A percentile compares a stretch with the other conserved stretches of the same genome.
phyloP scores from a whole-genome alignment of 352 stramenopile genomes.

The Globisporangium recalcitrans region DNA sequence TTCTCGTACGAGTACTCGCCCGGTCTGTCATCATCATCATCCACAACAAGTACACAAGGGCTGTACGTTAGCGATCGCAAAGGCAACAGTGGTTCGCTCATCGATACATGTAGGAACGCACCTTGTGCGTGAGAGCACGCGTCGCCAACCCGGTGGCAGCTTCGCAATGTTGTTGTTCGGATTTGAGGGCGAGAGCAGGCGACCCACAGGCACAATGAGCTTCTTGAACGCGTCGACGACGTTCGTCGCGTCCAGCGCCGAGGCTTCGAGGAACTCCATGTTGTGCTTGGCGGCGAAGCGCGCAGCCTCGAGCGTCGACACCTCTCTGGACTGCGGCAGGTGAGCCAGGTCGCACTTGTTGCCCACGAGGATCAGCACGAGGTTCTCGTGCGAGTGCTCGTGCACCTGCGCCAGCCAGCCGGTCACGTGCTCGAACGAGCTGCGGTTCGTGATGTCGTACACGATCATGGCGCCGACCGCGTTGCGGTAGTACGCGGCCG shows the following conservation, averaged over 20 bases:
- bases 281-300: conserved; percentile 72
- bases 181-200: conserved; percentile 60
- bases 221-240: conserved; percentile 86
- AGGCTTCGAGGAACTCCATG: conserved; percentile 88
- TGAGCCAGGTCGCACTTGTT: conserved; percentile 88
- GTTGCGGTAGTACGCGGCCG: conserved; percentile 89
- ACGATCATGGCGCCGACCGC: conserved; percentile 89
- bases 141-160: conserved; percentile 67
- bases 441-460: conserved; percentile 89
- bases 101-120: conserved; percentile 7
- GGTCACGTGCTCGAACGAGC: conserved; percentile 76
- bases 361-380: conserved; percentile 80
- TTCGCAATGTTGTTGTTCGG: conserved; percentile 51
- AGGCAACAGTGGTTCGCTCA: neutral
- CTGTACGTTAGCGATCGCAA: neutral
- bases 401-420: conserved; percentile 79
- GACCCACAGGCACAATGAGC: conserved; percentile 80
- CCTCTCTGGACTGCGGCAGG: conserved; percentile 64
- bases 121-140: conserved; percentile 74
- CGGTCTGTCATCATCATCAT: conserved; percentile 28
- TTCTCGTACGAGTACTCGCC: conserved; percentile 88
- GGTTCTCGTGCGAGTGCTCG: conserved; percentile 75
- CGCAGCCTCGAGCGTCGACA: conserved; percentile 82
- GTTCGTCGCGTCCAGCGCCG: conserved; percentile 79
- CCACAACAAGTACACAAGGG: neutral